These are phyloP conservation scores for Metschnikowia chrysomelidarum DNA, from an alignment of 805 yeast genomes.

Conservation along the genomic window DNA sequence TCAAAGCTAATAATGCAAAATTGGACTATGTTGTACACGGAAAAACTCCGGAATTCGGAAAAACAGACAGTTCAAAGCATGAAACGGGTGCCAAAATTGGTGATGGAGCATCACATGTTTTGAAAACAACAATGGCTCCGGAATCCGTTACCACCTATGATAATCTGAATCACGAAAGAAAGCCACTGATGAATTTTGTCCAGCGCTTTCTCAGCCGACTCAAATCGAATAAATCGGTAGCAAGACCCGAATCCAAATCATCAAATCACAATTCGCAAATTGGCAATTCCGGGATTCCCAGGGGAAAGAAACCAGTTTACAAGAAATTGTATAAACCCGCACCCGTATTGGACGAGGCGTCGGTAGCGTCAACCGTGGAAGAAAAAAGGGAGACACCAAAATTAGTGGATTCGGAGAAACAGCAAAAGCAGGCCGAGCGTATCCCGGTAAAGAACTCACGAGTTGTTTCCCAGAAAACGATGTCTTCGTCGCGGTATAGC, in stretches of 20 bases:
- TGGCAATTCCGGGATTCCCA: slow-evolving; percentile 23
- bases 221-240: background rate
- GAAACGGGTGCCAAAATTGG: too few relatives aligned
- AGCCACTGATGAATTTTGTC: too few relatives aligned
- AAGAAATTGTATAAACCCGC: slow-evolving; percentile 23
- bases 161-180: too few relatives aligned
- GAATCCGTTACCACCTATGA: too few relatives aligned
- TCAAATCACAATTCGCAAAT: slow-evolving; percentile 7
- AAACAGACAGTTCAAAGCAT: too few relatives aligned
- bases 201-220: slow-evolving; percentile 2
- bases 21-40: too few relatives aligned
- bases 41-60: too few relatives aligned
- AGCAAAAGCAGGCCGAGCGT: background rate
- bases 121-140: too few relatives aligned
- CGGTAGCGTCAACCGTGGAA: slow-evolving; percentile 8
- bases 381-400: background rate
- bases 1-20: too few relatives aligned
- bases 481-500: slow-evolving; percentile 13
- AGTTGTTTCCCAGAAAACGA: slow-evolving; percentile 5
- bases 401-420: background rate
- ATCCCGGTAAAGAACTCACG: background rate
- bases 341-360: slow-evolving; percentile 21
- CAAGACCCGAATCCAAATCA: background rate
- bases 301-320: slow-evolving; percentile 24
- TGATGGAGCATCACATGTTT: too few relatives aligned